phyloP scores from a whole-genome alignment of 768 basidiomycete species.

The Coprinopsis marcescibilis region DNA sequence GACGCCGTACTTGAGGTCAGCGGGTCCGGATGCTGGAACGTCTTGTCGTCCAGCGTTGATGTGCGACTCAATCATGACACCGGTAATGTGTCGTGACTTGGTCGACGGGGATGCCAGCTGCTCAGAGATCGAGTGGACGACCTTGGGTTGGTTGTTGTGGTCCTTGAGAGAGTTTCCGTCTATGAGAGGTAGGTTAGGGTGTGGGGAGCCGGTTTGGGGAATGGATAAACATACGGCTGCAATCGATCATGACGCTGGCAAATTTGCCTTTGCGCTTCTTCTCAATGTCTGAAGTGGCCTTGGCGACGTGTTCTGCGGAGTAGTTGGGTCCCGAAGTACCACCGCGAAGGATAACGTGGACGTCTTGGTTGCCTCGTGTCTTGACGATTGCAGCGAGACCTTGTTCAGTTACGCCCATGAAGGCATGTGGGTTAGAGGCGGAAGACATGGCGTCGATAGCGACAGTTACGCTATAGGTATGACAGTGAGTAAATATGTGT shows the following conservation, averaged over 20 bases:
- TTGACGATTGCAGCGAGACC: conserved; percentile 94
- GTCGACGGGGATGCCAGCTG: conserved; percentile 49
- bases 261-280: conserved; percentile 48
- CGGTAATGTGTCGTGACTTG: conserved; percentile 72
- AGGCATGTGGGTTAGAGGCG: conserved; percentile 87
- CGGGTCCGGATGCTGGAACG: conserved; percentile 68
- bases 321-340: conserved; percentile 91
- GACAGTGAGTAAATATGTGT: conserved; percentile 5
- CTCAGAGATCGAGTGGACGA: conserved; percentile 60
- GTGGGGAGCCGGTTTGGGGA: background rate
- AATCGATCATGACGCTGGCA: conserved; percentile 85
- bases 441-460: conserved; percentile 97
- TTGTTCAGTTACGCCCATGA: conserved; percentile 89
- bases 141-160: conserved; percentile 86
- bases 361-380: conserved; percentile 77
- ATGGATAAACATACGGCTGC: conserved; percentile 50
- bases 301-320: conserved; percentile 61
- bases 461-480: conserved; percentile 59
- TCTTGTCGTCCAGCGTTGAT: conserved; percentile 90
- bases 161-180: conserved; percentile 97
- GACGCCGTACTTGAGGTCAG: conserved; percentile 69
- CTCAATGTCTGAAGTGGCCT: conserved; percentile 53
- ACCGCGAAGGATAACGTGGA: conserved; percentile 95
- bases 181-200: conserved; percentile 18
- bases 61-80: conserved; percentile 97